Base-by-base conservation (phyloP, 2,329 filamentous ascomycete species). In the Paracoccidioides brasiliensis region DNA sequence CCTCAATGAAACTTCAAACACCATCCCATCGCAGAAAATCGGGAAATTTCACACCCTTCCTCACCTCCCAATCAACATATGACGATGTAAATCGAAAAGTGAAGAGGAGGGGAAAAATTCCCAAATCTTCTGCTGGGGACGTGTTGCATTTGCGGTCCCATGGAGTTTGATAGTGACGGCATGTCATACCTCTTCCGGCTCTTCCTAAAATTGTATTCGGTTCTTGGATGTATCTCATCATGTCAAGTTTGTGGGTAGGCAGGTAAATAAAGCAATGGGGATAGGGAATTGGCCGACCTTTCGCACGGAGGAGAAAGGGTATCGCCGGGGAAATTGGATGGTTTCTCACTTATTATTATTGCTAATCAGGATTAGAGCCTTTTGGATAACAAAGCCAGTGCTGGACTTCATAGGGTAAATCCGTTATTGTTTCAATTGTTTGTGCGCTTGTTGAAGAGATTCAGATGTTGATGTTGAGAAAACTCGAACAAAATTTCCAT, bases 171-270 rank as follows among this genome's bases (percentile, higher is more conserved):
- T 53, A 53, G 33, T 54, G 48, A 44, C 52, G 45, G 55, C 54
- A 56, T 67, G 71, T 55, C 71, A 74, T 73, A 69, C 71, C 71
- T 74, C 63, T 73, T 74, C 70, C 71, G 71, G 71, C 71, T 74
- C 71, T 74, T 74, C 71, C 71, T 74, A 74, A 69, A 59, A 65
- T 22, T 50, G 61, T 67, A 65, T 64, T 53, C 64, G 71, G 70
- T 72, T 72, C 69, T 61, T 52, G 49, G 42, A 64, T 63, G 64
- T 64, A 64, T 70, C 67, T 74, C 71, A 74, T 74, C 71, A 74
- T 73, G 53, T 64, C 54, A 60, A 63, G 37, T 38, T 41, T 28
- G 54, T 43, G 12, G 30, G 38, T 55, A 22, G 48, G 15, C 28
- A 28, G n/a, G 48, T 22, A 55, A 15, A 41, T 42, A 46, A 6